Conservation (phyloP, 2,329 filamentous ascomycete species). For the Didymella segeticola region DNA sequence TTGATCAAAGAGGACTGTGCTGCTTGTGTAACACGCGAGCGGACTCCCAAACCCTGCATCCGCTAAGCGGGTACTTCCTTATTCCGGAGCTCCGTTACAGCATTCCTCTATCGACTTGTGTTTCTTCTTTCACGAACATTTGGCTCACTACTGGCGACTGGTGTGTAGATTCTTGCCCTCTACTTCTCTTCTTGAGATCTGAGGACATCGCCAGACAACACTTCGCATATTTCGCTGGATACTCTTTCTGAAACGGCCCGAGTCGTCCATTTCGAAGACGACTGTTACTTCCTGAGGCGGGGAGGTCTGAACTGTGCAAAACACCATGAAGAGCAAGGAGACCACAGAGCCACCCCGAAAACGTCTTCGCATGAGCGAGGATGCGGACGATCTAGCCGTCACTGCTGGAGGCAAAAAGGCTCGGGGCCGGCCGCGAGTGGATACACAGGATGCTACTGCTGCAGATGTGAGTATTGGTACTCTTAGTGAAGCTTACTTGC, state of each 20-base stretch:
- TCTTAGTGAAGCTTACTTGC: not conserved
- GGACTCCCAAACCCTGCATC: not conserved
- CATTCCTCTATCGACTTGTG: not conserved
- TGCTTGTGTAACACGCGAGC: not conserved
- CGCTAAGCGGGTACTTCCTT: slow-evolving; percentile 12
- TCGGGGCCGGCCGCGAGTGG: slow-evolving; percentile 76
- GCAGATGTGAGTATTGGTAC: slow-evolving; percentile 69
- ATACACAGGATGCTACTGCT: slow-evolving; percentile 78
- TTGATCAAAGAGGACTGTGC: slow-evolving; percentile 1
- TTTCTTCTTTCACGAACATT: not conserved
- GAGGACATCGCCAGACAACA: not conserved
- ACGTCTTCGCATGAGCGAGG: slow-evolving; percentile 38
- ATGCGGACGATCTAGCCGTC: slow-evolving; percentile 32
- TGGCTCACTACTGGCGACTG: not conserved
- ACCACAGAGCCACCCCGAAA: slow-evolving; percentile 29
- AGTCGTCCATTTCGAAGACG: not conserved
- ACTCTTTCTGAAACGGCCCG: not conserved
- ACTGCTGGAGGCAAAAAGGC: slow-evolving; percentile 57
- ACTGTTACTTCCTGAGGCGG: not conserved
- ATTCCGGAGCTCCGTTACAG: slow-evolving; percentile 14
- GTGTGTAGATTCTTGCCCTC: not conserved
- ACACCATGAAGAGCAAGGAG: slow-evolving; percentile 33
- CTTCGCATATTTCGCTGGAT: not conserved
- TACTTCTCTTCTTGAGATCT: not conserved
- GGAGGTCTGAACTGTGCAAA: not conserved